These are phyloP conservation scores for Coniella lustricola DNA, from an alignment of 2,329 filamentous ascomycete species.

Conservation along the genomic window DNA sequence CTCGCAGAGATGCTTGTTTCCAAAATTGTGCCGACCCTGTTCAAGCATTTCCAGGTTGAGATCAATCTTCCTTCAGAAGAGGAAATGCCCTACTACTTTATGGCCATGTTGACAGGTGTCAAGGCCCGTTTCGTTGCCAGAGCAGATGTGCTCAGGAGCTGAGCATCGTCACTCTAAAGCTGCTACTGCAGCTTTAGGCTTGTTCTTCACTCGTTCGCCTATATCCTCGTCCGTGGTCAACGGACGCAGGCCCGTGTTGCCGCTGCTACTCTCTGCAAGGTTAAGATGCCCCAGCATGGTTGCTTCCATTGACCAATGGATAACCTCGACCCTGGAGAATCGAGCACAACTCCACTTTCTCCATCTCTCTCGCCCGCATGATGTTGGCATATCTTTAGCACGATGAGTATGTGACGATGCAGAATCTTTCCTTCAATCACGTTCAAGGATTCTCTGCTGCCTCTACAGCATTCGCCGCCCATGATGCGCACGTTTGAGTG, in stretches of 20 bases:
- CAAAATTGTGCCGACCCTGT: constrained; percentile 35
- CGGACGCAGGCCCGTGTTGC: constrained; percentile 3
- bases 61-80: constrained; percentile 31
- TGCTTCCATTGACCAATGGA: not conserved
- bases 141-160: not conserved
- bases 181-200: not conserved
- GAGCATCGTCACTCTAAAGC: not conserved
- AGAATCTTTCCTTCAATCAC: constrained; percentile 7
- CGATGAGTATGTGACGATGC: not conserved
- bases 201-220: too few species aligned
- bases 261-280: not conserved
- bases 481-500: not conserved
- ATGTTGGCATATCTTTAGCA: not conserved
- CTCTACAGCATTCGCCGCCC: not conserved
- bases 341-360: not conserved
- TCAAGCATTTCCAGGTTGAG: constrained; percentile 38
- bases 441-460: not conserved
- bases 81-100: constrained; percentile 39
- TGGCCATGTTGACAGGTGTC: constrained; percentile 45
- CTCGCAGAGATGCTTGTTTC: constrained; percentile 43
- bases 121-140: constrained; percentile 31
- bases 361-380: not conserved
- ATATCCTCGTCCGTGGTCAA: not conserved
- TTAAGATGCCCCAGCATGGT: not conserved
- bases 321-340: not conserved